Percentiles rank a stretch among this genome's conserved stretches.
These are phyloP conservation scores for Punctularia strigosozonata DNA, from an alignment of 768 basidiomycete genomes.

Conservation along the genomic window DNA sequence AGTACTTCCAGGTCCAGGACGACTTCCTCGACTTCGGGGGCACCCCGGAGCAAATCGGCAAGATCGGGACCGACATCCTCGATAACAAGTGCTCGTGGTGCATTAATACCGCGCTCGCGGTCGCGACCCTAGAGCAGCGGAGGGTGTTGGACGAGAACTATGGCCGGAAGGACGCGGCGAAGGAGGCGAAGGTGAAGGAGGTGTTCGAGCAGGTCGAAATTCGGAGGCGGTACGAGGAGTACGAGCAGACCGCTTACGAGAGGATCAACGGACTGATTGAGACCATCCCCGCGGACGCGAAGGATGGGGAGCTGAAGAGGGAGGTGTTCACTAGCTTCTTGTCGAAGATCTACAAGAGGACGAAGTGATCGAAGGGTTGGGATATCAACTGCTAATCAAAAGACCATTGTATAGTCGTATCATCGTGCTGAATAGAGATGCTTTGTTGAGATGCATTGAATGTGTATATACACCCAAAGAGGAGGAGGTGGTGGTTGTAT, in stretches of 20 bases:
- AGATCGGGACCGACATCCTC: slow-evolving; percentile 95
- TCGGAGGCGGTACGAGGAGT: slow-evolving; percentile 53
- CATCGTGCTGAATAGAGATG: too few species aligned
- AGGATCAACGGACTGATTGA: slow-evolving; percentile 61
- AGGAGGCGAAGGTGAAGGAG: slow-evolving; percentile 50
- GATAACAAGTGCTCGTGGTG: slow-evolving; percentile 99
- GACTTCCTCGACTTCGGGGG: slow-evolving; percentile 93
- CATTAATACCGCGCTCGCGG: slow-evolving; percentile 72
- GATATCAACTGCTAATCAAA: too few species aligned
- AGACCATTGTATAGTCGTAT: too few species aligned
- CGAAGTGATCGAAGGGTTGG: slow-evolving; percentile 26
- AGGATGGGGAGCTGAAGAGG: slow-evolving; percentile 27
- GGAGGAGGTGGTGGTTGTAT: too few species aligned
- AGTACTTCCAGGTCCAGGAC: slow-evolving; percentile 98
- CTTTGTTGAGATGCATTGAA: too few species aligned
- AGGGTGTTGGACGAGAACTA: slow-evolving; percentile 55
- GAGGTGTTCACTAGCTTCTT: slow-evolving; percentile 82
- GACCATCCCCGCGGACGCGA: slow-evolving; percentile 47
- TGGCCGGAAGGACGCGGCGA: slow-evolving; percentile 42
- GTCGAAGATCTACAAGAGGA: slow-evolving; percentile 68
- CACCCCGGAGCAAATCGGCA: slow-evolving; percentile 84
- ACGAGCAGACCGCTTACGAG: slow-evolving; percentile 67
- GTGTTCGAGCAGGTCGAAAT: slow-evolving; percentile 66
- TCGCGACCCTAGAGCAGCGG: slow-evolving; percentile 44
- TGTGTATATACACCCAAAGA: too few species aligned